A percentile compares a stretch with the other conserved stretches of the same genome.
Conservation (phyloP, 2,329 filamentous ascomycete genomes). For the Sordariomycetes sp. region DNA sequence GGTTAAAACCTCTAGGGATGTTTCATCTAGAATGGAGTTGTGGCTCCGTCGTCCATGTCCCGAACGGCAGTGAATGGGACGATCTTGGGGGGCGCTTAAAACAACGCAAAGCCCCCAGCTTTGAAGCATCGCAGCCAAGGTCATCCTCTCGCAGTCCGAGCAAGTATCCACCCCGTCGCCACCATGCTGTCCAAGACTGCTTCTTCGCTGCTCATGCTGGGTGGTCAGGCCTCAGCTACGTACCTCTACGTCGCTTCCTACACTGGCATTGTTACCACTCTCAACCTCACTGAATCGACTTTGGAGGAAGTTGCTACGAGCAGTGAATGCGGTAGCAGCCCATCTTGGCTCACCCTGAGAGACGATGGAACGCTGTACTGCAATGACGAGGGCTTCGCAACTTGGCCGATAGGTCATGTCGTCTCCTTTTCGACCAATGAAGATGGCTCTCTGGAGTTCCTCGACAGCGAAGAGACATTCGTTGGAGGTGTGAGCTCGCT, state of each 20-base stretch:
- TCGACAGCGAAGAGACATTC: slow-evolving; percentile 23
- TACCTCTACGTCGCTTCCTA: slow-evolving; percentile 41
- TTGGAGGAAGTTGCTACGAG: slow-evolving; percentile 33
- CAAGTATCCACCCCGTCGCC: too few species aligned
- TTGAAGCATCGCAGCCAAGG: too few species aligned
- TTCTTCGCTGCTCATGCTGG: slow-evolving; percentile 6
- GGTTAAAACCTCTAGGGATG: too few species aligned
- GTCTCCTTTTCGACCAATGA: slow-evolving; percentile 24
- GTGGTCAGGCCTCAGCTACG: slow-evolving; percentile 20
- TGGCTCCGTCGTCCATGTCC: too few species aligned
- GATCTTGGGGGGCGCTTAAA: too few species aligned
- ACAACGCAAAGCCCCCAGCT: too few species aligned
- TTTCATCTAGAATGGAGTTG: too few species aligned
- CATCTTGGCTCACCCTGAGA: slow-evolving; percentile 54
- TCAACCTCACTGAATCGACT: slow-evolving; percentile 27
- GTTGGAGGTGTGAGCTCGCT: slow-evolving; percentile 33
- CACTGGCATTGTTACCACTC: slow-evolving; percentile 36
- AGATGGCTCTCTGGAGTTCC: slow-evolving; percentile 27
- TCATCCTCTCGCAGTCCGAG: too few species aligned
- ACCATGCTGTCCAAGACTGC: too few species aligned
- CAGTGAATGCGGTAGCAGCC: slow-evolving; percentile 40
- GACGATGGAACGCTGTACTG: slow-evolving; percentile 46
- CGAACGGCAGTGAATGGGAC: too few species aligned
- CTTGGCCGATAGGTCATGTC: slow-evolving; percentile 36
- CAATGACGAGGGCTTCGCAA: slow-evolving; percentile 44